Base-by-base conservation (phyloP, 108 stramenopile species). In the Conticribra weissflogii region DNA sequence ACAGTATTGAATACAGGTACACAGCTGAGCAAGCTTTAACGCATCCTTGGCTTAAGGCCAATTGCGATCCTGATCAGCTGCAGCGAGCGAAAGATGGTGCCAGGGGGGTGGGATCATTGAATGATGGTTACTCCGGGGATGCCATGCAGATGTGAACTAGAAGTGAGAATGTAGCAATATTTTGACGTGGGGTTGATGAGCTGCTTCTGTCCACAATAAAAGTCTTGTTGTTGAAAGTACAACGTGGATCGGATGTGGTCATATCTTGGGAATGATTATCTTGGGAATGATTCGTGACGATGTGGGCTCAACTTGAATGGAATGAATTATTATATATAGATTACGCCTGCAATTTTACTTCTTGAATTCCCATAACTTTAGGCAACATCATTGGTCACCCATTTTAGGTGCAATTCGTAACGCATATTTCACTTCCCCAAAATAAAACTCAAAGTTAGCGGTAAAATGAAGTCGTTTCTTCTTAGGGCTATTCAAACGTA, bases 11-110 rank as follows among this genome's bases (percentile, higher is more conserved):
- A 65, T 88, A 96, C 64, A 70, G 95, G 34, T 90, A 84, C 71
- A 96, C 91, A 12, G 95, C 95, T 2, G 86, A 88, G n/a, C 90
- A 95, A 81, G 94, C 94, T 31, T 62, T 95, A 72, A 84, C 86
- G 45, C 94, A 95, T 76, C 88, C 90, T 33, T 95, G 94, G 94
- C 79, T 95, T 27, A 81, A 86, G 27, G 58, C 83, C 54, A 88
- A 94, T 66, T 89, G 88, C 52, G 93, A 91, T 65, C 89, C 81
- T 33, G 81, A 83, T 7, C 65, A 74, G 54, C 64, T 94, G 54
- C 85, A 85, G 47, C 66, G 72, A 28, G 74, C 84, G 44, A 91
- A 83, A 76, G 88, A 91, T 64, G 88, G 89, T 27, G 93, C 93
- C 21, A 71, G 82, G 71, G 92, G 89, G 12, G 73, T 74, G 3